Evolutionary conservation across 108 stramenopile species (phyloP).

Genomic region (Discostella stelligeroides): DNA sequence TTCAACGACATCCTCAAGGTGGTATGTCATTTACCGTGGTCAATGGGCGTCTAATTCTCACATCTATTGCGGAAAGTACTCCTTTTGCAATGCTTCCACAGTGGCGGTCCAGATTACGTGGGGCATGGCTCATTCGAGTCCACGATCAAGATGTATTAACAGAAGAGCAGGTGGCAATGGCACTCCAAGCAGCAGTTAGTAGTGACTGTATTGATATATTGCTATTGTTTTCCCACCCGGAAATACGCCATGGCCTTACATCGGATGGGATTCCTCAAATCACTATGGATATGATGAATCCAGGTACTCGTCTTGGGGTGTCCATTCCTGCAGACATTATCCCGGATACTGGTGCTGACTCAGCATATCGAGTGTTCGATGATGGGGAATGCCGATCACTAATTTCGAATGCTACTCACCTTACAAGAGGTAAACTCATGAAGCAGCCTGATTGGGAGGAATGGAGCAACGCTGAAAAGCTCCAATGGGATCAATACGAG

Average conservation of each 20-base stretch:
- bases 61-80: background rate
- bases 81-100: background rate
- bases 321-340: no score
- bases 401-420: background rate
- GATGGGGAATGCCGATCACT: no score
- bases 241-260: background rate
- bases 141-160: background rate
- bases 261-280: background rate
- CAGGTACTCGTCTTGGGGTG: background rate
- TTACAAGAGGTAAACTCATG: constrained; percentile 9
- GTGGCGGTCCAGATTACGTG: background rate
- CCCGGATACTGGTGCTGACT: no score
- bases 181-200: no score
- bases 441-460: no score
- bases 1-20: no score
- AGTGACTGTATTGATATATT: no score
- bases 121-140: background rate
- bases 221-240: background rate
- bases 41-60: no score
- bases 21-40: no score
- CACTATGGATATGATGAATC: background rate
- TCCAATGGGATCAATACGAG: no score
- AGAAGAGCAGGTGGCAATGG: background rate
- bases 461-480: no score
- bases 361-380: no score